These are phyloP conservation scores for Cercophora newfieldiana DNA, from an alignment of 495 filamentous ascomycete genomes.

Conservation along the genomic window DNA sequence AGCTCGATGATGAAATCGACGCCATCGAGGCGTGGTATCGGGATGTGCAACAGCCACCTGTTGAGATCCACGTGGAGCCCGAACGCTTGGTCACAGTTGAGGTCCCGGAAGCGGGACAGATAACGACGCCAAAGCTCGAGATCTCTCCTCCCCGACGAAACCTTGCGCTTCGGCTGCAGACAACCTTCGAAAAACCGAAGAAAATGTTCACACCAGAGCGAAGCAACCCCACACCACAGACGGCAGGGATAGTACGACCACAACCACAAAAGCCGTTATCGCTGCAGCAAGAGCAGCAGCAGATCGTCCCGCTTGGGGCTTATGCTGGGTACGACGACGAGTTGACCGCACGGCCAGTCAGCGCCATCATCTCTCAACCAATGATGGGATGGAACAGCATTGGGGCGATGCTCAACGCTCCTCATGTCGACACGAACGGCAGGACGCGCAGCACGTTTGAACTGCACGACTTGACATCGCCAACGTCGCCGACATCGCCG, in stretches of 20 bases:
- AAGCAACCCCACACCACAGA: neutral
- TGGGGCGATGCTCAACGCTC: constrained; percentile 26
- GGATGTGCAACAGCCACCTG: constrained; percentile 18
- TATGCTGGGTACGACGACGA: constrained; percentile 37
- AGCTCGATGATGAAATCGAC: constrained; percentile 26
- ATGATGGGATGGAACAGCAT: constrained; percentile 19
- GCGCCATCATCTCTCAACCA: constrained; percentile 19
- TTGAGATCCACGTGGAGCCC: constrained; percentile 15
- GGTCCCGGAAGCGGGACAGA: neutral
- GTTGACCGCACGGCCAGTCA: constrained; percentile 39
- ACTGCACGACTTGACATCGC: neutral
- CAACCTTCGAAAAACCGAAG: constrained; percentile 29
- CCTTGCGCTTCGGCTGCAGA: constrained; percentile 43
- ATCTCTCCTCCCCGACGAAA: constrained; percentile 21
- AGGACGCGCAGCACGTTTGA: neutral
- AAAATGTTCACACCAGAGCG: neutral
- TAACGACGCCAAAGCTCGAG: constrained; percentile 27
- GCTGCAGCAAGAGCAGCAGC: neutral
- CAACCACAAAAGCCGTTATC: neutral
- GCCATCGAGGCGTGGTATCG: constrained; percentile 39
- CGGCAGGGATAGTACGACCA: neutral
- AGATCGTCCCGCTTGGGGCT: neutral
- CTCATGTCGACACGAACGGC: neutral
- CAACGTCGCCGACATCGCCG: constrained; percentile 1
- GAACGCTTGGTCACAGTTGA: neutral